A percentile compares a stretch with the other conserved stretches of the same genome.
phyloP scores from a whole-genome alignment of 352 stramenopile genomes.

The Lagenidium giganteum region DNA sequence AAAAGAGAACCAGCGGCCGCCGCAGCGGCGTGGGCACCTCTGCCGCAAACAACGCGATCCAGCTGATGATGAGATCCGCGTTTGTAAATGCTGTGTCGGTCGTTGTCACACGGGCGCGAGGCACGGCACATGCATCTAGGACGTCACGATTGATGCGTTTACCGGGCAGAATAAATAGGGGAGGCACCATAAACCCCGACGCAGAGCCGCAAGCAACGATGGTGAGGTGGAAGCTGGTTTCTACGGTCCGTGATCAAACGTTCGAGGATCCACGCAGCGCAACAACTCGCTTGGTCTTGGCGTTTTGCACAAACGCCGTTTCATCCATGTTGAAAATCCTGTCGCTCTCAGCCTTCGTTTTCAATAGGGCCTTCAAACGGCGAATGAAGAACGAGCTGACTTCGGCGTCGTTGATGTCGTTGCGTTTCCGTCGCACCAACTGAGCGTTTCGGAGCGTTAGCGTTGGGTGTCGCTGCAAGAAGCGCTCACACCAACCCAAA shows the following conservation, averaged over 20 bases:
- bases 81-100: conserved; percentile 13
- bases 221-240: conserved; percentile 20
- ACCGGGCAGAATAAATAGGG: conserved; percentile 16
- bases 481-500: conserved; percentile 18
- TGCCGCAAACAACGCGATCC: conserved; percentile 3
- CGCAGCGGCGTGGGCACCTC: not conserved
- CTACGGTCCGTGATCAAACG: conserved; percentile 12
- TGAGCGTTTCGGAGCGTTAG: conserved; percentile 10
- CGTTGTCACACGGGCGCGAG: conserved; percentile 10
- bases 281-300: conserved; percentile 11
- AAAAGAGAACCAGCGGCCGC: conserved; percentile 2
- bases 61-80: not conserved
- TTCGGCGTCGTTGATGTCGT: conserved; percentile 4
- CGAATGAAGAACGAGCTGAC: conserved; percentile 10
- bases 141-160: not conserved
- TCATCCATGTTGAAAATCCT: conserved; percentile 26
- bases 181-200: conserved; percentile 4
- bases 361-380: conserved; percentile 8
- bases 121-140: not conserved
- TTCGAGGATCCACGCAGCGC: conserved; percentile 16
- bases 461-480: conserved; percentile 5
- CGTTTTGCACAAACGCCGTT: conserved; percentile 11
- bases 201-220: conserved; percentile 20
- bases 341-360: not conserved
- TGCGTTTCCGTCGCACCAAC: conserved; percentile 5